These are phyloP conservation scores for Psilocybe subaeruginosa DNA, from an alignment of 768 basidiomycete species.

Conservation along the genomic window DNA sequence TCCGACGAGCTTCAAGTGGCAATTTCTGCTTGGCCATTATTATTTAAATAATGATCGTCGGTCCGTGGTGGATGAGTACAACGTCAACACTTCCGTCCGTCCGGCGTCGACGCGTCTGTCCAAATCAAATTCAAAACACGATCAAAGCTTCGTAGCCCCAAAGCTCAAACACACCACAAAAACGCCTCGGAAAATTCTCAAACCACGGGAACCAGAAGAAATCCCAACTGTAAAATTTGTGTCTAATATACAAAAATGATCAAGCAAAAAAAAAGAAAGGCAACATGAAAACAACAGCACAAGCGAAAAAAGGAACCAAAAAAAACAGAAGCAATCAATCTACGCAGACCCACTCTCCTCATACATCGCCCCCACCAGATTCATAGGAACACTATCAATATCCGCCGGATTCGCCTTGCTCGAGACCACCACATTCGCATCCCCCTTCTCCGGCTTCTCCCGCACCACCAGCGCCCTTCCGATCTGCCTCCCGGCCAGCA, in stretches of 20 bases:
- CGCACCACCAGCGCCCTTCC: conserved; percentile 50
- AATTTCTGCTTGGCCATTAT: conserved; percentile 32
- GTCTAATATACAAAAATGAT: conserved; percentile 1
- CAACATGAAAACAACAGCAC: not conserved
- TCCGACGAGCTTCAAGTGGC: conserved; percentile 38
- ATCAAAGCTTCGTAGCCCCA: not conserved
- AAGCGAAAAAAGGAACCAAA: not conserved
- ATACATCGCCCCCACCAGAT: conserved; percentile 36
- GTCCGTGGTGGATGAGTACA: conserved; percentile 1
- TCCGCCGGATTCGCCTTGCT: conserved; percentile 34
- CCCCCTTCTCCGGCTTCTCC: conserved; percentile 34
- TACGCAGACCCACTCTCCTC: conserved; percentile 15
- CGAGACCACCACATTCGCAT: conserved; percentile 34
- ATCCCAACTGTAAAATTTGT: not conserved
- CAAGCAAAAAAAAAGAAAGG: not conserved
- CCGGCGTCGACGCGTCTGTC: not conserved
- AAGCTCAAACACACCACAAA: not conserved
- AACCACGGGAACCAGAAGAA: not conserved
- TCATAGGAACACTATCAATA: conserved; percentile 38
- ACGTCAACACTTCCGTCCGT: not conserved
- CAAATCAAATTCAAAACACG: conserved; percentile 4
- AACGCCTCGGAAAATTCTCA: not conserved
- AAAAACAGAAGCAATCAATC: not conserved
- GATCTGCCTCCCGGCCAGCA: conserved; percentile 44
- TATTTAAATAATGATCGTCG: too few species aligned